Percentiles rank a stretch among this genome's conserved stretches.
phyloP scores from a whole-genome alignment of 2,329 filamentous ascomycete species.

The Emergomyces orientalis region DNA sequence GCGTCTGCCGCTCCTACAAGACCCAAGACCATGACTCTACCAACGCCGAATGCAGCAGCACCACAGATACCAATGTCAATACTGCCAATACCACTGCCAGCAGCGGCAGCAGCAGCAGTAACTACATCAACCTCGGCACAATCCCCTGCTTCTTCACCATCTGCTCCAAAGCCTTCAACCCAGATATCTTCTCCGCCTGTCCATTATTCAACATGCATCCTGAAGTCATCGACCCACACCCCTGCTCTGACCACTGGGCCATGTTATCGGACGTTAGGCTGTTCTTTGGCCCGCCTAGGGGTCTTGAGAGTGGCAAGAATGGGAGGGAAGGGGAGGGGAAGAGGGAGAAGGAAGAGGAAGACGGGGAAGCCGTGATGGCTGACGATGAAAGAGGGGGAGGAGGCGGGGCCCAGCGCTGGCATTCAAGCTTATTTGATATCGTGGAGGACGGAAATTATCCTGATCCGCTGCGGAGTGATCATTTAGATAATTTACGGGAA shows the following conservation, averaged over 20 bases:
- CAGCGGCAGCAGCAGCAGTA: slow-evolving; percentile 6
- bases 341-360: not conserved
- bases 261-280: not conserved
- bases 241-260: slow-evolving; percentile 11
- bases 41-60: slow-evolving; percentile 3
- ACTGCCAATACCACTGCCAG: not conserved
- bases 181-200: slow-evolving; percentile 8
- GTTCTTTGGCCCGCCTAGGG: slow-evolving; percentile 8
- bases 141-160: slow-evolving; percentile 8
- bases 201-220: slow-evolving; percentile 9
- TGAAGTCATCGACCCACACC: slow-evolving; percentile 10
- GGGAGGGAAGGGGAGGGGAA: not conserved
- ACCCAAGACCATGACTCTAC: not conserved
- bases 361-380: not conserved
- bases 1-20: slow-evolving; percentile 11
- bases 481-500: not conserved
- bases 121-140: not conserved
- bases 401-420: not conserved
- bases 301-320: too few species aligned
- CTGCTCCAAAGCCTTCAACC: slow-evolving; percentile 8
- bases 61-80: not conserved
- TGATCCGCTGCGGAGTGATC: not conserved
- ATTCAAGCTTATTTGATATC: not conserved
- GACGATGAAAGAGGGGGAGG: not conserved
- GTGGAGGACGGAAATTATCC: not conserved